Evolutionary conservation across 495 filamentous ascomycete species (phyloP), one percentile per base, ranked within the genome.

Genomic region (Parathielavia appendiculata): DNA sequence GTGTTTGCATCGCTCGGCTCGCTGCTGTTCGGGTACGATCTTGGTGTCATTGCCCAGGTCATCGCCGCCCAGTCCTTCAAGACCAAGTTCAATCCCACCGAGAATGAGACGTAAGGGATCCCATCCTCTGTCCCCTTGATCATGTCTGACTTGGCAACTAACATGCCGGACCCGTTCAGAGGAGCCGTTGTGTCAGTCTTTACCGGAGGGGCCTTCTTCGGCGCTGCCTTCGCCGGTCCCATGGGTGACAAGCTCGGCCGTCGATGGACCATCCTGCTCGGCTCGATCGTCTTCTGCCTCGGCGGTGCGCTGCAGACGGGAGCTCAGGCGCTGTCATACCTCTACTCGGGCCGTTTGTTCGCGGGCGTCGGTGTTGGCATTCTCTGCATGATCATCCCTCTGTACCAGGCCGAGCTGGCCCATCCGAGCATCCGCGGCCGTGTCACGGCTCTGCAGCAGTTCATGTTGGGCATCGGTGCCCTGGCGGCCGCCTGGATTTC

Each of bases 31-130:
- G 54, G 55, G n/a, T 57, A 57, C 17, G 55, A 57, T 17, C 12
- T 57, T 23, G 55, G 55, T 50, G 55, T 57, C 11, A 57, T 57
- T 35, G 55, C 55, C 36, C 45, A 57, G 36, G 55, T 50, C 10
- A 57, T 57, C n/a, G 55, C 55, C n/a, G 32, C 55, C 4, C 35
- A 50, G 16, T 57, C 55, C 1, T 57, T 57, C 46, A 50, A 41
- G 0, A 10, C 46, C 23, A 50, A 17, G 36, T 57, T 57, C 46
- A 41, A 35, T n/a, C 45, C 45, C n/a, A 36, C 10, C 45, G 12
- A 34, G 16, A 50, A 57, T 43, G 46, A 57, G 35, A 16, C 17
- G 54, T 56, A 34, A 11, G 54, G n/a, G 48, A 4, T 0, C 32
- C 10, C 40, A 22, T 20, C 10, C 20, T 5, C 13, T 35, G 16